Base-by-base conservation (phyloP, 179 eudicot species). In the Camellia oleifera region DNA sequence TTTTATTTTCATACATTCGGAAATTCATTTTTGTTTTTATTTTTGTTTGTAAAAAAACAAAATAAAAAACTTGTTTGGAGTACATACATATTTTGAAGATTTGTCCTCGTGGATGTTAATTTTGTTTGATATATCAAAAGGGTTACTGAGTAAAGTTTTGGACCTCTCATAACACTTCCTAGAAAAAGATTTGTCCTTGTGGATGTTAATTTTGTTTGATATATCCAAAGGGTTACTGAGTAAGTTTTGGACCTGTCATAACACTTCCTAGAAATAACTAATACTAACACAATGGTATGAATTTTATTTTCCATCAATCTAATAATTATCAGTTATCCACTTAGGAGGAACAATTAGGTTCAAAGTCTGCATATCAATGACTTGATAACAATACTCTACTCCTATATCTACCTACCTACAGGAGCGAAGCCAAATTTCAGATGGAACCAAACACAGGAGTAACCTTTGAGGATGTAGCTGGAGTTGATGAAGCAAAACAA, bases 361-460 rank as follows among this genome's bases (percentile, higher is more conserved):
- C 56, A 2, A 69, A 45, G 18, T 7, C 20, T 45, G 32, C 7
- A 5, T n/a, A 48, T 5, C 26, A 46, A 7, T 48, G 15, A 48
- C 50, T 72, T 82, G 40, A 17, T 71, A 52, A 12, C 46, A 20
- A n/a, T 5, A 56, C 9, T 20, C 4, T 60, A 90, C 63, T 48
- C 52, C 52, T 48, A 48, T 7, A 4, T 48, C 5, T 48, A 48
- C 58, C 69, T 78, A 10, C 50, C 45, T 78, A 75, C 93, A 93
- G 97, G 89, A 91, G 88, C 89, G 93, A 91, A 86, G 94, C 94
- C 45, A 91, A 90, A 75, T 94, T 91, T 78, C 91, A 91, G 74
- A 88, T 91, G 94, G 97, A 91, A 61, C 98, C 96, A 3, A 91
- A 94, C 87, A 94, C 97, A 4, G 96, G 96, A 76, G 90, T 93